Conservation (phyloP, 805 yeast genomes). For the Saccharomycopsis sp. region DNA sequence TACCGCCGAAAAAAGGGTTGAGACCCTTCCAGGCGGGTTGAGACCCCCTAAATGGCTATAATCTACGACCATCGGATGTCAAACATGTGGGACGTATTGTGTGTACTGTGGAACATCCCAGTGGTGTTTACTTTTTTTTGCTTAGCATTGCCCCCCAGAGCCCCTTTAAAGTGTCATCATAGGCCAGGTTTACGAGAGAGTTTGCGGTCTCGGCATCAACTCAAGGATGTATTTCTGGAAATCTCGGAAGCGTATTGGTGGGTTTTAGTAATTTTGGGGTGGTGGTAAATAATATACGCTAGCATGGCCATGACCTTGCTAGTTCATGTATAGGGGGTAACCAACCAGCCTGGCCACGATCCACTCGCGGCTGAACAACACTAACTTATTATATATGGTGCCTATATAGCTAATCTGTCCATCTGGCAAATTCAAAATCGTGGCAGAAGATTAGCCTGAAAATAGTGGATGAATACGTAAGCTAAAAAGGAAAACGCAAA, state of each 20-base stretch:
- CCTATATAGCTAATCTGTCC: too few species aligned
- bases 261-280: not conserved
- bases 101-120: too few species aligned
- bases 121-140: too few species aligned
- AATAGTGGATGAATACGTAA: too few species aligned
- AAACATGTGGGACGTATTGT: too few species aligned
- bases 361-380: not conserved
- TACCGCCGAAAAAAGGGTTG: not conserved
- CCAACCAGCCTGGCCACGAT: too few species aligned
- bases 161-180: too few species aligned
- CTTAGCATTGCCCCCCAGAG: not conserved
- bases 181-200: not conserved
- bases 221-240: not conserved
- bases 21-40: not conserved
- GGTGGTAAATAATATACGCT: not conserved
- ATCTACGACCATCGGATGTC: not conserved
- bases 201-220: not conserved
- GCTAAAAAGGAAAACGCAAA: too few species aligned
- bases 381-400: not conserved
- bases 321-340: too few species aligned
- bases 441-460: too few species aligned
- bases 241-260: not conserved
- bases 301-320: too few species aligned
- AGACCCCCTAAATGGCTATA: not conserved
- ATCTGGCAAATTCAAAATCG: too few species aligned